A percentile compares a stretch with the other conserved stretches of the same genome.
phyloP scores from a whole-genome alignment of 768 basidiomycete genomes.

The Xerocomus spinulosus region DNA sequence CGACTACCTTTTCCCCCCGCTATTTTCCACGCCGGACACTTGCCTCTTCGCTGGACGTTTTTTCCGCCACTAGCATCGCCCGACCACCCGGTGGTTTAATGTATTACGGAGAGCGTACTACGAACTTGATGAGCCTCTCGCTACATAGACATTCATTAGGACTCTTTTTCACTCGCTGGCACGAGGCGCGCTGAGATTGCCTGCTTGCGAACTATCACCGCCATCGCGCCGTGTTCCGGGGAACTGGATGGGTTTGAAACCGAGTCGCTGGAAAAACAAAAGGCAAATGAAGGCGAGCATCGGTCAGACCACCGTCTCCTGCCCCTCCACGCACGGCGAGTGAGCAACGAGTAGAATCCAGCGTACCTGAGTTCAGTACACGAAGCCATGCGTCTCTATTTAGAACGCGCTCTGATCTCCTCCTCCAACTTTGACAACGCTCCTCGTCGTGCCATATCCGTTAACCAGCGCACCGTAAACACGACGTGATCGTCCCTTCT shows the following conservation, averaged over 20 bases:
- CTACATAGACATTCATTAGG: neutral
- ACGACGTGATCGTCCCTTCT: slow-evolving; percentile 12
- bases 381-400: slow-evolving; percentile 20
- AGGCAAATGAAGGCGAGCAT: neutral
- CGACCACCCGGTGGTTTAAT: slow-evolving; percentile 12
- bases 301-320: too few species aligned
- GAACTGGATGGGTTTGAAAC: slow-evolving; percentile 11
- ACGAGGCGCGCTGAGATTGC: too few species aligned
- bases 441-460: slow-evolving; percentile 7
- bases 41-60: slow-evolving; percentile 13
- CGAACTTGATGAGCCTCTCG: slow-evolving; percentile 12
- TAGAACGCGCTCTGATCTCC: slow-evolving; percentile 18
- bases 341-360: neutral
- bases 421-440: slow-evolving; percentile 1
- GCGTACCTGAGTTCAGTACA: slow-evolving; percentile 13
- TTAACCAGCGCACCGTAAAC: slow-evolving; percentile 5
- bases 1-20: neutral
- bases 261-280: neutral
- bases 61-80: slow-evolving; percentile 6
- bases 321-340: neutral
- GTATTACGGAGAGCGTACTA: slow-evolving; percentile 24
- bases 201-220: slow-evolving; percentile 4
- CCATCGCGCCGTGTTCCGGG: slow-evolving; percentile 26
- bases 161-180: too few species aligned
- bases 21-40: slow-evolving; percentile 8